Evolutionary conservation across 768 basidiomycete genomes (phyloP), one percentile per base, ranked within the genome.

Genomic region (Russula brevipes): DNA sequence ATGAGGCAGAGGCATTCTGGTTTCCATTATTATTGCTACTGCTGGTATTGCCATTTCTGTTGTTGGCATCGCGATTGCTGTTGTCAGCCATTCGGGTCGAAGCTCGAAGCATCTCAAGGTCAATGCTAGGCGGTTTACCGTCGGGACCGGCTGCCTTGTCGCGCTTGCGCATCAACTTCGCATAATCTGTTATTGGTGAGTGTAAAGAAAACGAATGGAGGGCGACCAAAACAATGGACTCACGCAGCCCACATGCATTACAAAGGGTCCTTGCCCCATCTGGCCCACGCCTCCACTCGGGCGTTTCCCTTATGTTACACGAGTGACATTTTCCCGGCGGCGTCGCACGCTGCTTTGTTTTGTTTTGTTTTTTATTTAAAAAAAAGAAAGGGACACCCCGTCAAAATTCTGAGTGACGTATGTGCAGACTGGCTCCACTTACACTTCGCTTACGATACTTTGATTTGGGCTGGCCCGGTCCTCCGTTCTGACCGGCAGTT

Each of bases 301-400:
- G 90, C 4, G 90, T 92, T 72, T 92, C 90, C 62, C 87, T 80
- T 60, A 91, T 91, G 75, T 90, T 89, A 72, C 90, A 92, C 38
- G 90, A 91, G 74, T 91, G 88, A 69, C 90, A 92, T 71, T 91
- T 90, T 10, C 89, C 89, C 5, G 90, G 90, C 17, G 90, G 90
- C 42, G 87, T 89, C 49, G 90, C 88, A 68, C 90, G 85, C 90
- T 92, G 70, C 77, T 72, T 66, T 24, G 24, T 24, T 24, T 24
- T 24, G 24, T 24, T 24, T 24, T 24, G 24, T 24, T 24, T 24
- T 24, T 24, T 24, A 24, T 24, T 24, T 24, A 24, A 41, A 75
- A 73, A 41, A 47, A 14, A 52, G 50, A 19, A 45, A 38, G 42
- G n/a, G 51, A n/a, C 17, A 31, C 24, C 38, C 41, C 59, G 50